phyloP scores from a whole-genome alignment of 2,329 filamentous ascomycete species.

The Ceratocystiopsis minuta region DNA sequence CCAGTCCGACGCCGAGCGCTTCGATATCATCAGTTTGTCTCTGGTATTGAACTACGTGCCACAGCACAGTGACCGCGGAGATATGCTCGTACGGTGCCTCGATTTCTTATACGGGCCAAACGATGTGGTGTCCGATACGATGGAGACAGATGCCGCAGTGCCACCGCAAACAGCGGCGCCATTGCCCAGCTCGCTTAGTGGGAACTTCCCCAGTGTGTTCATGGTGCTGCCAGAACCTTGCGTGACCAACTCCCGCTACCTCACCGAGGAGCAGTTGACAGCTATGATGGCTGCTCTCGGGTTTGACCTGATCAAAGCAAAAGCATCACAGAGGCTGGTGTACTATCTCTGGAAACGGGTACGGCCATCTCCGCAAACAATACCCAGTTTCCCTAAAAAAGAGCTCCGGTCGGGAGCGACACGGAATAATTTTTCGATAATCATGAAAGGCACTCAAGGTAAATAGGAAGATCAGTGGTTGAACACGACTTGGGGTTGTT shows the following conservation, averaged over 20 bases:
- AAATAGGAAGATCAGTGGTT: no score
- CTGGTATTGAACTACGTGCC: slow-evolving; percentile 91
- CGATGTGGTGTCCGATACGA: neutral
- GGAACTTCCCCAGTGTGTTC: slow-evolving; percentile 54
- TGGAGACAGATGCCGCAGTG: neutral
- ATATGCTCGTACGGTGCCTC: slow-evolving; percentile 66
- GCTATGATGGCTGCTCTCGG: slow-evolving; percentile 64
- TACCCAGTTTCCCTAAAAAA: slow-evolving; percentile 44
- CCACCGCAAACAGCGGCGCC: no score
- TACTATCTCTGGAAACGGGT: slow-evolving; percentile 69
- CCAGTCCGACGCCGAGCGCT: slow-evolving; percentile 38
- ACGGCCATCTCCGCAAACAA: slow-evolving; percentile 8
- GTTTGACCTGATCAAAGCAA: slow-evolving; percentile 46
- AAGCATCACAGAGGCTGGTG: slow-evolving; percentile 64
- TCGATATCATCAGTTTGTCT: slow-evolving; percentile 82
- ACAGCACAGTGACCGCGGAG: slow-evolving; percentile 52
- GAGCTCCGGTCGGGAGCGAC: slow-evolving; percentile 57
- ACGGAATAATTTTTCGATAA: slow-evolving; percentile 83
- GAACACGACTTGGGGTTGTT: no score
- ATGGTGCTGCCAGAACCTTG: slow-evolving; percentile 80
- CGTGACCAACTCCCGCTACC: slow-evolving; percentile 76
- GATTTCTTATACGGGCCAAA: slow-evolving; percentile 40
- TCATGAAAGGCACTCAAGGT: slow-evolving; percentile 29
- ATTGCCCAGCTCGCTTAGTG: no score
- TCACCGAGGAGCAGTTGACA: slow-evolving; percentile 50